Base-by-base conservation (phyloP, 306 rosid species). In the Prunus padus region DNA sequence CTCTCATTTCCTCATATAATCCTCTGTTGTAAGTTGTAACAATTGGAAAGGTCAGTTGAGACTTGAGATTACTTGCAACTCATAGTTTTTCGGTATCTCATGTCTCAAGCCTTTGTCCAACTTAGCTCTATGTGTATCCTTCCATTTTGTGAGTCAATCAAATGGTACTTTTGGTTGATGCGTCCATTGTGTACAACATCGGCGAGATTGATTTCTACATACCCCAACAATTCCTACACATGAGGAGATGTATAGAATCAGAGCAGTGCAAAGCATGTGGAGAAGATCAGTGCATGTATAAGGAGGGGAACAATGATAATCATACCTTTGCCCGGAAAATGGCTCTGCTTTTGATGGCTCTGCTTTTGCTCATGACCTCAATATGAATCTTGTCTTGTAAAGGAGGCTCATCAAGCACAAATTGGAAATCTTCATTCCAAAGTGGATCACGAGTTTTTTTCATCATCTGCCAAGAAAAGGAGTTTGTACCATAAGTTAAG, bases 331-430 rank as follows among this genome's bases (percentile, higher is more conserved):
- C 79, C 28, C 76, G 81, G 77, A 92, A 85, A 64, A 95, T 65
- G 68, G 60, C 70, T 30, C 82, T 86, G 59, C 90, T 80, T 87
- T 79, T 92, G 89, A 95, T 65, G 68, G 60, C 70, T 30, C 82
- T 86, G 59, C 90, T 80, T 87, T 79, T 92, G 89, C 95, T 90
- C 81, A 84, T 23, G 61, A 95, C 92, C 80, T 92, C 92, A 59
- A 95, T 82, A 76, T 57, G 86, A 65, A 95, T 87, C 88, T 95
- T 95, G 74, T 92, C 97, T 44, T 84, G 79, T 30, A 82, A 77
- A 60, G 98, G 98, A 84, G 97, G 86, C 84, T 92, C 96, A 79
- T 95, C 97, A 11, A 92, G 90, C 97, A 95, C 85, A 69, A 90
- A 95, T 20, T 88, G 86, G 76, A 90, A 92, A 67, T 92, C 97